phyloP scores from a whole-genome alignment of 306 rosid species.

The Quercus rubra region DNA sequence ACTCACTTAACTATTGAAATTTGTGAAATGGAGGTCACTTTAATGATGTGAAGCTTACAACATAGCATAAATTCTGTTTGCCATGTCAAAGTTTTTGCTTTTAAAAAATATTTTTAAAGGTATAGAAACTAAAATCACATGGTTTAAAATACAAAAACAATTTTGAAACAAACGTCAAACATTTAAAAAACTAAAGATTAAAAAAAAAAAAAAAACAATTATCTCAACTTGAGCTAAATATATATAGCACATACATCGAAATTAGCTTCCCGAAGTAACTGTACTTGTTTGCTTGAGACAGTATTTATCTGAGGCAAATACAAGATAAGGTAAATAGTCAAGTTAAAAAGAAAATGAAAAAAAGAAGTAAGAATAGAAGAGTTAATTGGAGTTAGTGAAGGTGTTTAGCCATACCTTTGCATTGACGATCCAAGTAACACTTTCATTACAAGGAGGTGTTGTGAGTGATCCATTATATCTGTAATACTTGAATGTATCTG shows the following conservation, averaged over 20 bases:
- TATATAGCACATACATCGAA: not conserved
- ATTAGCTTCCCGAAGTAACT: not conserved
- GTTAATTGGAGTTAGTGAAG: not conserved
- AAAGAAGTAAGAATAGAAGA: not conserved
- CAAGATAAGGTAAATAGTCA: not conserved
- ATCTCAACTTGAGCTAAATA: not conserved
- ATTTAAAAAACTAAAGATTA: not conserved
- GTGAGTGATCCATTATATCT: conserved; percentile 75
- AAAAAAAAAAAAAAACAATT: not conserved
- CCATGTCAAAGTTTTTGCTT: too few species aligned
- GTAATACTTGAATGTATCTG: conserved; percentile 43
- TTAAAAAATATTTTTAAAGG: too few species aligned
- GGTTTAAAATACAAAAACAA: too few species aligned
- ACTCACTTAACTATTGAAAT: too few species aligned
- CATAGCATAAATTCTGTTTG: too few species aligned
- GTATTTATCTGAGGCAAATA: conserved; percentile 29
- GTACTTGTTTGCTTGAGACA: conserved; percentile 22
- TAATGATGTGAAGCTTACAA: too few species aligned
- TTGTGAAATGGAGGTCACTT: too few species aligned
- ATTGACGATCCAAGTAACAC: conserved; percentile 65
- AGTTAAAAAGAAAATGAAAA: too few species aligned
- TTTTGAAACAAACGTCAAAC: not conserved
- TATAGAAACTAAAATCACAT: too few species aligned
- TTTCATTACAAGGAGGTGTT: conserved; percentile 68
- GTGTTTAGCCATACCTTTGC: conserved; percentile 35